A percentile compares a stretch with the other conserved stretches of the same genome.
These are phyloP conservation scores for Petunia secreta DNA, from an alignment of 257 asterid species.

Conservation along the genomic window DNA sequence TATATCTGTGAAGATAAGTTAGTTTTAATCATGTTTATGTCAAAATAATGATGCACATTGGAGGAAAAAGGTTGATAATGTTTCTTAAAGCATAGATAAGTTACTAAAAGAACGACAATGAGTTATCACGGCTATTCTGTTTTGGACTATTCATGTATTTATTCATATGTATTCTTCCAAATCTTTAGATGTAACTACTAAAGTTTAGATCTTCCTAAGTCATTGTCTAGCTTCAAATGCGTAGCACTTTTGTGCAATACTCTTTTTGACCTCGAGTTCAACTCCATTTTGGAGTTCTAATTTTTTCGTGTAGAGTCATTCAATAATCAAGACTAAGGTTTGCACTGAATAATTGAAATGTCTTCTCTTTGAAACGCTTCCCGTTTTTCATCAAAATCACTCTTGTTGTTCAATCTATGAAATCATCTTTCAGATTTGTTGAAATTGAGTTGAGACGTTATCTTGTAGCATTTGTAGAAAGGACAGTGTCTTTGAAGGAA, in stretches of 20 bases:
- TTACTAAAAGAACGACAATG: background rate
- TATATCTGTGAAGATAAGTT: background rate
- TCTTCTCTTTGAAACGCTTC: background rate
- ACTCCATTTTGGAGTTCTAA: background rate
- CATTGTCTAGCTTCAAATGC: background rate
- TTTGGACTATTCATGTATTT: background rate
- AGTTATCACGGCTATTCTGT: background rate
- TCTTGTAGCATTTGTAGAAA: background rate
- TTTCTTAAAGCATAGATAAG: background rate
- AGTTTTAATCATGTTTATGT: background rate
- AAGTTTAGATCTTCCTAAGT: background rate
- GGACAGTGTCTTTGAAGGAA: background rate
- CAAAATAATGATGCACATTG: background rate
- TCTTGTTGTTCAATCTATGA: background rate
- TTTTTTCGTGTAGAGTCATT: background rate
- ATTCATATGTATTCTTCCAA: background rate
- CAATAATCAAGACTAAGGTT: background rate
- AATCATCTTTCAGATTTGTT: background rate
- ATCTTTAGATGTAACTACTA: background rate
- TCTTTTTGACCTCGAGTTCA: background rate
- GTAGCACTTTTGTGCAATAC: background rate
- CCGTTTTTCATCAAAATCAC: background rate
- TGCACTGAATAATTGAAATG: background rate
- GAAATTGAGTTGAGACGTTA: background rate
- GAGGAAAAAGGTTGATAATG: constrained; percentile 3